phyloP scores from a whole-genome alignment of 352 stramenopile species.

The Globisporangium nodosum region DNA sequence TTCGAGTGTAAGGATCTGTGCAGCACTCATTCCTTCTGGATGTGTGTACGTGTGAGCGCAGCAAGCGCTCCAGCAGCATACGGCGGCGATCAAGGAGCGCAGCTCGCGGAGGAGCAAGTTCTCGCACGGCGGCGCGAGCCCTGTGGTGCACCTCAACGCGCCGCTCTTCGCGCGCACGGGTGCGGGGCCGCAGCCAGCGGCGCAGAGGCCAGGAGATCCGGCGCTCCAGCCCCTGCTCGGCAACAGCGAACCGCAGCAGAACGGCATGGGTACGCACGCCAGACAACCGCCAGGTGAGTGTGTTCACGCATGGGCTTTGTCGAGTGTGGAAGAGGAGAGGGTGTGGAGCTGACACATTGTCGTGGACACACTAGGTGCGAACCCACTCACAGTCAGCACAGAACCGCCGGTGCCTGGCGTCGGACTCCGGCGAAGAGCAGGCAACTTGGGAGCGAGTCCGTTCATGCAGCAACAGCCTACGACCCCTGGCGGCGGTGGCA shows the following conservation, averaged over 20 bases:
- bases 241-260: slow-evolving; percentile 12
- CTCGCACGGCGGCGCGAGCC: slow-evolving; percentile 57
- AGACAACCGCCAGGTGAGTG: slow-evolving; percentile 18
- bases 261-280: slow-evolving; percentile 8
- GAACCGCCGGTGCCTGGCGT: slow-evolving; percentile 15
- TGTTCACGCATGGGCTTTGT: not conserved
- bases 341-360: not conserved
- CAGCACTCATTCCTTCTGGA: no score
- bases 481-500: slow-evolving; percentile 20
- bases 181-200: slow-evolving; percentile 11
- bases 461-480: slow-evolving; percentile 71
- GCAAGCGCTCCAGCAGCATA: slow-evolving; percentile 63
- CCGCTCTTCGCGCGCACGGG: slow-evolving; percentile 63
- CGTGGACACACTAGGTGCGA: not conserved
- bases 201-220: slow-evolving; percentile 17
- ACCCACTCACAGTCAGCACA: slow-evolving; percentile 2
- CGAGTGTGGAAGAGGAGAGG: not conserved
- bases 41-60: slow-evolving; percentile 14
- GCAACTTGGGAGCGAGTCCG: slow-evolving; percentile 52
- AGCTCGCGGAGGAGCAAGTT: slow-evolving; percentile 80
- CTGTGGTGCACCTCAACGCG: slow-evolving; percentile 78
- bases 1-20: not conserved
- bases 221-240: slow-evolving; percentile 18
- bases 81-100: slow-evolving; percentile 60
- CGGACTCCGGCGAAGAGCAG: slow-evolving; percentile 51